Base-by-base conservation (phyloP, 2,329 filamentous ascomycete species). In the Talaromyces amestolkiae region DNA sequence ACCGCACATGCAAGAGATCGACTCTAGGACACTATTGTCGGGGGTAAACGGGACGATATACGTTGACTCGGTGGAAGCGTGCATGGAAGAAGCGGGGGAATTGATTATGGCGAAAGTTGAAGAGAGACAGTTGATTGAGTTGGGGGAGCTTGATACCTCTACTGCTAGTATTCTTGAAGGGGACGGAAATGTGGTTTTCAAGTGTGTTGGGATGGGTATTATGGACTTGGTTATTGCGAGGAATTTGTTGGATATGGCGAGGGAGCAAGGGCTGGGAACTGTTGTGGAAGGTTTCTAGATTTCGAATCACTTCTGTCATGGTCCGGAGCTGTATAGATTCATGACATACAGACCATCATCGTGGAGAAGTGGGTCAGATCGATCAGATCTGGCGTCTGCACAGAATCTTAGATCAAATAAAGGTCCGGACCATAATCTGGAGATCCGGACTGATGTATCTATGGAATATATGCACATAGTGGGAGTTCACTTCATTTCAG, bases 31-130 rank as follows among this genome's bases (percentile, higher is more conserved):
- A 1, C 65, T 82, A 9, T 70, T 80, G 13, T 83, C 72, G 2
- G 88, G 90, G 69, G 17, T 19, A 0, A 87, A 87, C 0, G 87
- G 87, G 0, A 87, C 86, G 15, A 82, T 92, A 31, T 84, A 91
- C 5, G 90, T 92, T 5, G 90, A 92, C 68, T 83, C 70, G 9
- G 76, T 73, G 41, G 76, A 80, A 45, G 81, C 78, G 3, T 82
- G 80, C 67, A 69, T 82, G 59, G 74, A 79, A 56, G 80, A 83
- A 67, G 76, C 80, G 3, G 82, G 82, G 3, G 82, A 84, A 69
- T 65, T 84, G 37, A 79, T 82, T 41, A 74, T 71, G 58, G 81
- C 80, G 1, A 69, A 72, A 17, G 70, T 83, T 10, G 67, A 67
- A 2, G 72, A 71, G 19, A 73, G 75, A 1, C 74, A 81, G 56